Conservation (phyloP, 495 filamentous ascomycete genomes). For the Delitschia confertaspora region DNA sequence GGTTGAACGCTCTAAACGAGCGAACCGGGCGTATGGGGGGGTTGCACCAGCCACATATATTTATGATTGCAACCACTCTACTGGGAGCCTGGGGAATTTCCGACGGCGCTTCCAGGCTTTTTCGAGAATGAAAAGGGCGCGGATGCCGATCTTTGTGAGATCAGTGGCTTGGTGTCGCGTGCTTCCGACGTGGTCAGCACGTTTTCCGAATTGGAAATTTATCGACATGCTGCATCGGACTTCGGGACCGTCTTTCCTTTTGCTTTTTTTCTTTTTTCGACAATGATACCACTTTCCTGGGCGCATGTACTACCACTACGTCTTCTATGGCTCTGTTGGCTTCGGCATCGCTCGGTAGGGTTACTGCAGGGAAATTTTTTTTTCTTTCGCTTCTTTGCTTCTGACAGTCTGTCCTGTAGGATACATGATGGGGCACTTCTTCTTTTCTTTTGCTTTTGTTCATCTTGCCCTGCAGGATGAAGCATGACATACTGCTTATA, state of each 20-base stretch:
- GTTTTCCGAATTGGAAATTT: conserved; percentile 14
- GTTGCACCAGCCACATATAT: conserved; percentile 4
- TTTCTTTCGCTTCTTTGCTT: not conserved
- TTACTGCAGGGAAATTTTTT: not conserved
- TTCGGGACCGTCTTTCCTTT: conserved; percentile 1
- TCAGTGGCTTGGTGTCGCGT: conserved; percentile 28
- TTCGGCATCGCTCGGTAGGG: not conserved
- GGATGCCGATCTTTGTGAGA: conserved; percentile 17
- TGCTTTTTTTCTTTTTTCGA: not conserved
- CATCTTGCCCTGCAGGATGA: too few species aligned
- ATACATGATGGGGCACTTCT: too few species aligned
- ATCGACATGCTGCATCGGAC: conserved; percentile 4
- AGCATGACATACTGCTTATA: too few species aligned
- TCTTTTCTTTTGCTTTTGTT: too few species aligned
- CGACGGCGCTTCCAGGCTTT: conserved; percentile 14
- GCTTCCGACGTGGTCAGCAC: conserved; percentile 20
- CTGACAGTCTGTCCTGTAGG: too few species aligned
- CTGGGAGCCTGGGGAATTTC: conserved; percentile 16
- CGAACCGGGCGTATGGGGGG: not conserved
- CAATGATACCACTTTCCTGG: not conserved
- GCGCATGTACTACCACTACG: too few species aligned
- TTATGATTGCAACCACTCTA: conserved; percentile 6
- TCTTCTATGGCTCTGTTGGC: too few species aligned
- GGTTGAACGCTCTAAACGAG: not conserved
- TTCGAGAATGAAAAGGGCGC: conserved; percentile 16